Evolutionary conservation across 225 moss, liverwort and hornwort species (phyloP), one percentile per base, ranked within the genome.

Genomic region (Pseudoscleropodium purum): DNA sequence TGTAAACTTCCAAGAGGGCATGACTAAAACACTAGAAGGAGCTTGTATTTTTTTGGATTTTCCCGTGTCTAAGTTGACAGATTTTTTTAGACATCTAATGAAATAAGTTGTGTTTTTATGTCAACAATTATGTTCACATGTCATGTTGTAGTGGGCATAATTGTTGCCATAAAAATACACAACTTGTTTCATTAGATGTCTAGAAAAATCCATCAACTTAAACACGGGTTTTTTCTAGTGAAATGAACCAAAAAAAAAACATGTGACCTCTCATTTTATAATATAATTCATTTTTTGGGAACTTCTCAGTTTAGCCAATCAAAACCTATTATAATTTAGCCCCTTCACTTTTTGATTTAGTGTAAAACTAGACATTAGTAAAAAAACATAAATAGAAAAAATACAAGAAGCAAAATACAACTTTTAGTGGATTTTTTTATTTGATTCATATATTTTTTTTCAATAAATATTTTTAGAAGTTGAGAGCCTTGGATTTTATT

Each of bases 251-350:
- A 36, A 1, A 11, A 11, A 66, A 17, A 56, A 6, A 18, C 2
- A 0, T 0, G 2, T 51, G 5, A 33, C 33, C 2, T 76, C 3
- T 51, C 13, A 34, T 34, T 49, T 76, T 8, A 76, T 34, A 0
- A 13, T 76, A 3, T 3, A 34, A 51, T 76, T 7, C 7, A 76
- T 33, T 51, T 8, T 51, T 0, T 5, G 33, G 51, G 0, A 33
- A 33, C 5, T 51, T 51, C 5, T 51, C 1, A 1, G 12, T 20
- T 33, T 17, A 76, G 21, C 30, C 33, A 34, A 51, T 51, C 3
- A 33, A 51, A 75, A 75, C 5, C 49, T 13, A 24, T 3, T 15
- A 36, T 52, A 36, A 23, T 6, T 23, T 36, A 15, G 3, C 15
- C 36, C 6, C 3, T 4, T 51, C 8, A 36, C 9, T 5, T 36